Evolutionary conservation across 257 asterid species (phyloP), one percentile per base, ranked within the genome.

Genomic region (Ocimum tenuiflorum): DNA sequence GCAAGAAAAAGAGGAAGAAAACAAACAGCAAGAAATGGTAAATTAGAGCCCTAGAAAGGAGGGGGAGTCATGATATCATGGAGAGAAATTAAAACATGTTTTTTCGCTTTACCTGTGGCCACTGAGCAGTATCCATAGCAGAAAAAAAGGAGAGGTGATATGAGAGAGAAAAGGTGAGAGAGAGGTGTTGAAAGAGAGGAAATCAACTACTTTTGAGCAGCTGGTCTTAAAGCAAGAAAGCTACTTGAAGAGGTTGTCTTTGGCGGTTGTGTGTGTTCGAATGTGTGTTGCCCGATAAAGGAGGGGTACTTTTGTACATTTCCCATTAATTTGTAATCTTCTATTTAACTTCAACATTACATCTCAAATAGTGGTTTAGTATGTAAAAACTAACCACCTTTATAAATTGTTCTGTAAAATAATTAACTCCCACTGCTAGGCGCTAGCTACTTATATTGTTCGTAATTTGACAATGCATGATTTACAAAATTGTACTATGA

Each of bases 101-200:
- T 73, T 75, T 53, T 56, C 2, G 69, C 66, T 81, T 89, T 90
- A 91, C 97, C 97, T 86, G 97, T 91, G 95, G 91, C 96, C 96
- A 91, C 89, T 86, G 88, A 86, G 88, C 81, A 86, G 85, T 78
- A 85, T 91, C 96, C 96, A 88, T 91, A 65, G 82, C 86, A 79
- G 56, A 57, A 73, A 63, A 55, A 31, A 17, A 43, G 50, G 42
- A 57, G 58, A 59, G 50, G 46, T 35, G 52, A 65, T 35, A 17
- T n/a, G 61, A 50, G 50, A 39, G 55, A 39, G 38, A 65, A 22
- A 65, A 58, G 53, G 35, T 45, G 63, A 69, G 71, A 61, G 73
- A 69, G 64, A 51, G 73, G 61, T 58, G 60, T 61, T 52, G 62
- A 78, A 57, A 76, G 82, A 77, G 86, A 82, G 81, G 78, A 83